Evolutionary conservation across 495 filamentous ascomycete species (phyloP).

Genomic region (Hypoxylon fragiforme): DNA sequence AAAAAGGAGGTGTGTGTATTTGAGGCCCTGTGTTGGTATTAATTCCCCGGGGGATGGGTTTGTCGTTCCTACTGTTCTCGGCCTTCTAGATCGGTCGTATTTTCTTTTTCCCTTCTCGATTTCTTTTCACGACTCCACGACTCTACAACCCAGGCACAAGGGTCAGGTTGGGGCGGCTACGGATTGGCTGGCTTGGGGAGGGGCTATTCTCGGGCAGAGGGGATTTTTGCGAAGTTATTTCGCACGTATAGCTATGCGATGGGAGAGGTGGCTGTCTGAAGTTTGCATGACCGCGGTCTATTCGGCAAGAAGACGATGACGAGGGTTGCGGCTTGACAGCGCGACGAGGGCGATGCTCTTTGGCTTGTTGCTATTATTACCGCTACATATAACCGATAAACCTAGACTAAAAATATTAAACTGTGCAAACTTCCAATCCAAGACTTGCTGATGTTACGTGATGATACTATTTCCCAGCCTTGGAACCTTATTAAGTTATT

Average conservation of each 20-base stretch:
- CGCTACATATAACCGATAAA: constrained; percentile 30
- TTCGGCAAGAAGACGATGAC: not conserved
- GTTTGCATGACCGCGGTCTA: constrained; percentile 22
- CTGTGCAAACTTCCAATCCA: constrained; percentile 25
- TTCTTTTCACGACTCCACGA: constrained; percentile 39
- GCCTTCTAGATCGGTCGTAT: constrained; percentile 22
- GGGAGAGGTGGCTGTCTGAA: constrained; percentile 26
- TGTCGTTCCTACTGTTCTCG: constrained; percentile 33
- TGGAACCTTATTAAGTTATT: too few relatives aligned
- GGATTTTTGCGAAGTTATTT: constrained; percentile 15
- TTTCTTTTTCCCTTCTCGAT: constrained; percentile 10
- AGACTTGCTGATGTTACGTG: not conserved
- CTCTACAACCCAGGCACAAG: constrained; percentile 27
- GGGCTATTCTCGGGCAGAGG: constrained; percentile 2
- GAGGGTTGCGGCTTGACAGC: constrained; percentile 5
- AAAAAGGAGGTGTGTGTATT: constrained; percentile 21
- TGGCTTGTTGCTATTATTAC: constrained; percentile 17
- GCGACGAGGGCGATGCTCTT: constrained; percentile 12
- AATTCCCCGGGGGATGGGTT: constrained; percentile 20
- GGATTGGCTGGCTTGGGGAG: constrained; percentile 20
- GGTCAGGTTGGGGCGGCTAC: constrained; percentile 28
- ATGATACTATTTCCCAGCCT: too few relatives aligned
- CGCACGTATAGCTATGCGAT: constrained; percentile 11
- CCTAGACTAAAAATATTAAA: constrained; percentile 39
- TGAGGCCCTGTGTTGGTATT: constrained; percentile 11